phyloP scores from a whole-genome alignment of 148 eudicot species.

The Cornus kousa region DNA sequence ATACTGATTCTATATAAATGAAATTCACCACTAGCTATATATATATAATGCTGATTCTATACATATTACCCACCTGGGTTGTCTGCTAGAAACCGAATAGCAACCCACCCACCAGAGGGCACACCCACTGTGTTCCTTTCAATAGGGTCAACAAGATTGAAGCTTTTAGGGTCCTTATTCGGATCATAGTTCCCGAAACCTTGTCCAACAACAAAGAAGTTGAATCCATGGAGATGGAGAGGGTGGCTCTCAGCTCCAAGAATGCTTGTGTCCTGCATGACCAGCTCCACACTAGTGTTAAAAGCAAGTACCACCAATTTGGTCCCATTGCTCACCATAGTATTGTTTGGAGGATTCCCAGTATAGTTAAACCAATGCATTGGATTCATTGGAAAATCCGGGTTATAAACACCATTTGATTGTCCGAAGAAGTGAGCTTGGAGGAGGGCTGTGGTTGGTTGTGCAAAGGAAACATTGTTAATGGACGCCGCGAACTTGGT shows the following conservation, averaged over 20 bases:
- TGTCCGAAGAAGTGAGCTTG: slow-evolving; percentile 11
- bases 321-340: slow-evolving; percentile 8
- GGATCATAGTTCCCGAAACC: slow-evolving; percentile 21
- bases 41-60: no score
- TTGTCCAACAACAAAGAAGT: slow-evolving; percentile 23
- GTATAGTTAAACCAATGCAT: slow-evolving; percentile 18
- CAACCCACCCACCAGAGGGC: slow-evolving; percentile 23
- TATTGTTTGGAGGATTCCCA: slow-evolving; percentile 13
- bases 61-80: slow-evolving; percentile 9
- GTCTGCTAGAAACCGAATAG: slow-evolving; percentile 19
- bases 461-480: slow-evolving; percentile 13
- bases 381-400: neutral
- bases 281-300: slow-evolving; percentile 16
- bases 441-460: slow-evolving; percentile 8
- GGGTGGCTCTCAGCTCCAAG: slow-evolving; percentile 23
- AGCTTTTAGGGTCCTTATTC: slow-evolving; percentile 12
- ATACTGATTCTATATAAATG: no score
- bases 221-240: slow-evolving; percentile 20
- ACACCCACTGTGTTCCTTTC: slow-evolving; percentile 20
- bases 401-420: slow-evolving; percentile 8
- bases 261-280: slow-evolving; percentile 16
- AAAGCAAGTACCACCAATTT: slow-evolving; percentile 11
- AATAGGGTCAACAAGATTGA: slow-evolving; percentile 19
- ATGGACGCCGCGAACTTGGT: slow-evolving; percentile 15
- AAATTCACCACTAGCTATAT: no score